phyloP scores from a whole-genome alignment of 2,329 filamentous ascomycete species.

The Incumbomyces delicatus region DNA sequence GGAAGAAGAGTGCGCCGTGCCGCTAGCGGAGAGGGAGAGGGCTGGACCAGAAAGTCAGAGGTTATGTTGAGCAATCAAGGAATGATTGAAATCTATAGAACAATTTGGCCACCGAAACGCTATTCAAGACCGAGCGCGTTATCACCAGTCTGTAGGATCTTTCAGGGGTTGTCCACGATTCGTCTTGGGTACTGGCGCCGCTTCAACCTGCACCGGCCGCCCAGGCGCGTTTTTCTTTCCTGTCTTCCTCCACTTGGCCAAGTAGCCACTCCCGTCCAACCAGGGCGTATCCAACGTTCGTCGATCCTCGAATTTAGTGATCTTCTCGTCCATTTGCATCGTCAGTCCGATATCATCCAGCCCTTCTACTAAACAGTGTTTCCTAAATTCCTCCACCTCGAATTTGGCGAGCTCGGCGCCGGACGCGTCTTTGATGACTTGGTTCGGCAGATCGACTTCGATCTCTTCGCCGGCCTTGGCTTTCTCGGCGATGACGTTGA shows the following conservation, averaged over 20 bases:
- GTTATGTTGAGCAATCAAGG: too few species aligned
- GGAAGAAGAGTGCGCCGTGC: too few species aligned
- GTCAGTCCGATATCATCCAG: constrained; percentile 94
- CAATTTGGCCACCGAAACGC: too few species aligned
- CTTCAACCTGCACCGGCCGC: constrained; percentile 53
- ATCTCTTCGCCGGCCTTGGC: constrained; percentile 72
- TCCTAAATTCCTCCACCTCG: constrained; percentile 85
- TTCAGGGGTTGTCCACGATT: constrained; percentile 75
- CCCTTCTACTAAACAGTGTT: constrained; percentile 87
- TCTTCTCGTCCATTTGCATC: constrained; percentile 85
- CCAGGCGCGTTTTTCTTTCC: constrained; percentile 19
- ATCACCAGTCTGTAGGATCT: constrained; percentile 91
- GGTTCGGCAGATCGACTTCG: constrained; percentile 79
- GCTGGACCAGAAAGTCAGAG: too few species aligned
- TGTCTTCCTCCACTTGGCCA: constrained; percentile 43
- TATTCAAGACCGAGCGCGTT: too few species aligned
- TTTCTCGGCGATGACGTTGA: constrained; percentile 65
- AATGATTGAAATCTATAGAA: too few species aligned
- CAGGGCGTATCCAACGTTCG: constrained; percentile 73
- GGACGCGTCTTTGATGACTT: constrained; percentile 65
- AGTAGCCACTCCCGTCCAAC: constrained; percentile 78
- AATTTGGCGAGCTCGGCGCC: constrained; percentile 70
- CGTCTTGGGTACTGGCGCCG: constrained; percentile 69
- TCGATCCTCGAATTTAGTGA: constrained; percentile 68
- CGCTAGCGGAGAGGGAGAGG: too few species aligned